Evolutionary conservation across 805 yeast genomes (phyloP).

Genomic region (Candida montana): DNA sequence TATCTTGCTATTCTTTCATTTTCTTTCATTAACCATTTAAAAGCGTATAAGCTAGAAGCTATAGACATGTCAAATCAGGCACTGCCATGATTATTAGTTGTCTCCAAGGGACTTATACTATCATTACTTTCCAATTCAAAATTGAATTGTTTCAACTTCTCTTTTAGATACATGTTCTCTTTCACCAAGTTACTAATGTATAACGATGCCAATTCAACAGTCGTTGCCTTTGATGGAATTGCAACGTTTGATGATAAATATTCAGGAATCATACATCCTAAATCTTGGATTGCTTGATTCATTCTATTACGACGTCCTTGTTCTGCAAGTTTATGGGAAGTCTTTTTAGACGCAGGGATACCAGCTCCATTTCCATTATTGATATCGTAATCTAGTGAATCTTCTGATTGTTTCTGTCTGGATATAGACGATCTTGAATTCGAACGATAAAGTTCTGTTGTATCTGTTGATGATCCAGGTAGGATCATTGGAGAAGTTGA

Average conservation of each 20-base stretch:
- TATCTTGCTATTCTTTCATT: too few relatives aligned
- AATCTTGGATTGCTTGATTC: conserved; percentile 78
- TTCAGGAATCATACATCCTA: conserved; percentile 64
- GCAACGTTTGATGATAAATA: conserved; percentile 43
- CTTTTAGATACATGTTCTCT: conserved; percentile 27
- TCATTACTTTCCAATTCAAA: conserved; percentile 21
- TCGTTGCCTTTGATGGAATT: conserved; percentile 88
- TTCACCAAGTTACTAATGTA: conserved; percentile 50
- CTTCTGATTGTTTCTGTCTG: conserved; percentile 7
- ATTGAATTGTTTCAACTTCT: conserved; percentile 9
- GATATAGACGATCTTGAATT: conserved; percentile 3
- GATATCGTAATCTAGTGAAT: conserved; percentile 11
- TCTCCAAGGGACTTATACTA: conserved; percentile 26
- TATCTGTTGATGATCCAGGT: conserved; percentile 10
- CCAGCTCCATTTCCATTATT: conserved; percentile 9
- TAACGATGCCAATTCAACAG: conserved; percentile 81
- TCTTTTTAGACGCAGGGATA: conserved; percentile 24
- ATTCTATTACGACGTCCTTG: conserved; percentile 93
- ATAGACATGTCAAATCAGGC: neutral
- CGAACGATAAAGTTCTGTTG: conserved; percentile 9
- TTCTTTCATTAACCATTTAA: neutral
- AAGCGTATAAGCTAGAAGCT: too few relatives aligned
- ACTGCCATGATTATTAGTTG: conserved; percentile 11
- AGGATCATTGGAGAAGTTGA: conserved; percentile 18
- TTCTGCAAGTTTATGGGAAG: conserved; percentile 83